Evolutionary conservation across 441 rosid genomes (phyloP).

Genomic region (Populus hybrid): DNA sequence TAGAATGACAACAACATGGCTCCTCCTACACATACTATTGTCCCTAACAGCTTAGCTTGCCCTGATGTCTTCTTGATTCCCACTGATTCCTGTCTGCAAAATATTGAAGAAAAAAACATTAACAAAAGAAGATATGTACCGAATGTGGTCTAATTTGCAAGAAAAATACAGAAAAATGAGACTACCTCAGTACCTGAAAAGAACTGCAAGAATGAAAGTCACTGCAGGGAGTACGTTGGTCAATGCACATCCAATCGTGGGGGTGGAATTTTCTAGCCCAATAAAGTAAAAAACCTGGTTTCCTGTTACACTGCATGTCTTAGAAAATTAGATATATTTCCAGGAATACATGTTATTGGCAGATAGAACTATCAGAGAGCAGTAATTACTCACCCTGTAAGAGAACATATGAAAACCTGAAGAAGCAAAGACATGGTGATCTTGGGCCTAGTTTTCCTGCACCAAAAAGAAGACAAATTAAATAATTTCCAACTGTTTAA

Average conservation of each 20-base stretch:
- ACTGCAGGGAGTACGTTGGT: conserved; percentile 71
- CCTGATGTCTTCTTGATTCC: conserved; percentile 58
- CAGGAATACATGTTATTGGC: background rate
- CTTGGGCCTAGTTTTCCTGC: conserved; percentile 77
- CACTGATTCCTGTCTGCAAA: conserved; percentile 61
- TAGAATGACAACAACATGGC: conserved; percentile 91
- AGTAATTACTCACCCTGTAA: conserved; percentile 55
- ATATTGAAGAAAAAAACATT: background rate
- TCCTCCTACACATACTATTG: conserved; percentile 72
- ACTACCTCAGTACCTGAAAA: conserved; percentile 53
- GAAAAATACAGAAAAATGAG: background rate
- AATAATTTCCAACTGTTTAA: background rate
- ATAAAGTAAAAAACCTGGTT: conserved; percentile 79
- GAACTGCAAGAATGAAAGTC: conserved; percentile 74
- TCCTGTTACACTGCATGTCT: conserved; percentile 50
- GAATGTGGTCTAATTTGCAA: background rate
- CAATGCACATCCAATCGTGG: conserved; percentile 79
- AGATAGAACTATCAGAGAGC: background rate
- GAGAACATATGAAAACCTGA: conserved; percentile 66
- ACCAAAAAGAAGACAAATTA: conserved; percentile 9
- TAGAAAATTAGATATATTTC: background rate
- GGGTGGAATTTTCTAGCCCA: conserved; percentile 72
- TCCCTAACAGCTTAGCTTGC: conserved; percentile 81
- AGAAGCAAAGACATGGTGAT: conserved; percentile 49
- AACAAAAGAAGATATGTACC: background rate